phyloP scores from a whole-genome alignment of 2,329 filamentous ascomycete genomes.

The Phyllosticta citriasiana region DNA sequence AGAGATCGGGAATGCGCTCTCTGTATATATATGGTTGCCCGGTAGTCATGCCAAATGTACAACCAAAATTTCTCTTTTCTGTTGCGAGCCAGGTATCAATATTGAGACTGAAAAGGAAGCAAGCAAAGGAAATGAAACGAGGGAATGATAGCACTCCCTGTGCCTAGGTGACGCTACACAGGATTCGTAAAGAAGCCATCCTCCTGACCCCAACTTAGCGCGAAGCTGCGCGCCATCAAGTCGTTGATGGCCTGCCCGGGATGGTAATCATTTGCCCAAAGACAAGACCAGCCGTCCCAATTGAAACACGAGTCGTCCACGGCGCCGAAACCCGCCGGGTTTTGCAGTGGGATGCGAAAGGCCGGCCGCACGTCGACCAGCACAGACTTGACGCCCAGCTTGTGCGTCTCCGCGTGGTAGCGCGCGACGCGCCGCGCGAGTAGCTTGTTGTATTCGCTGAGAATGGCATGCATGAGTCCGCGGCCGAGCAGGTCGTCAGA shows the following conservation, averaged over 20 bases:
- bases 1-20: too few species aligned
- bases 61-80: too few species aligned
- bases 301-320: constrained; percentile 35
- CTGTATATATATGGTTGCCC: too few species aligned
- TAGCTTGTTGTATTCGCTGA: constrained; percentile 22
- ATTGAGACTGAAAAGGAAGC: too few species aligned
- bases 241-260: constrained; percentile 11
- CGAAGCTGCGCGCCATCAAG: constrained; percentile 5
- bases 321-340: constrained; percentile 34
- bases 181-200: background rate
- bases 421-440: constrained; percentile 19
- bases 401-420: background rate
- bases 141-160: too few species aligned
- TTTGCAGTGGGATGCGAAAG: constrained; percentile 35
- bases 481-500: constrained; percentile 29
- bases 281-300: constrained; percentile 32
- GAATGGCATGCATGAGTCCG: background rate
- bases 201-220: background rate
- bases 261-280: constrained; percentile 33
- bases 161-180: background rate
- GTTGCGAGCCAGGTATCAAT: too few species aligned
- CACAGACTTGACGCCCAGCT: constrained; percentile 19
- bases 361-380: constrained; percentile 33
- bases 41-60: too few species aligned
- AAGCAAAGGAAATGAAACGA: too few species aligned